Evolutionary conservation across 1,139 yeast genomes (phyloP).

Genomic region (Eremothecium gossypii): DNA sequence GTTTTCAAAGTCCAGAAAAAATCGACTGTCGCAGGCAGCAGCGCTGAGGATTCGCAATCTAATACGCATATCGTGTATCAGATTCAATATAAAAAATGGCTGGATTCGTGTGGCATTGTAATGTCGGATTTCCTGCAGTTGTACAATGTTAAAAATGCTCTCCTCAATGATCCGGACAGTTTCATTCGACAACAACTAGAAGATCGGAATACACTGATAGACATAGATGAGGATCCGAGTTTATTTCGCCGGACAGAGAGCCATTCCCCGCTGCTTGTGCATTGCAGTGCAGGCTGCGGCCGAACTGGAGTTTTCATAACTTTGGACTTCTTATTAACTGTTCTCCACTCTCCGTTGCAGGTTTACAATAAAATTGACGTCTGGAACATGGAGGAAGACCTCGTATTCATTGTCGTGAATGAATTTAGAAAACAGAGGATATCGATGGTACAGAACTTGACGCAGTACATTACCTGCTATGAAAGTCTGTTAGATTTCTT

Average conservation of each 20-base stretch:
- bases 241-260: slow-evolving; percentile 15
- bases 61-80: slow-evolving; percentile 39
- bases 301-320: slow-evolving; percentile 83
- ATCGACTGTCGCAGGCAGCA: slow-evolving; percentile 14
- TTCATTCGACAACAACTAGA: slow-evolving; percentile 10
- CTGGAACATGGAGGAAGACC: slow-evolving; percentile 32
- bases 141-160: slow-evolving; percentile 40
- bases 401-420: slow-evolving; percentile 32
- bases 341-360: slow-evolving; percentile 29
- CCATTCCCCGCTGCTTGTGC: slow-evolving; percentile 49
- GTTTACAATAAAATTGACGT: slow-evolving; percentile 25
- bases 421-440: slow-evolving; percentile 62
- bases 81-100: slow-evolving; percentile 68
- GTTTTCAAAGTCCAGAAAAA: slow-evolving; percentile 19
- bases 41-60: slow-evolving; percentile 15
- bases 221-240: background rate
- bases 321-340: slow-evolving; percentile 53
- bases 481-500: slow-evolving; percentile 38
- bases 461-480: slow-evolving; percentile 67
- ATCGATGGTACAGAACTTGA: slow-evolving; percentile 74
- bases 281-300: slow-evolving; percentile 91
- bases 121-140: slow-evolving; percentile 44
- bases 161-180: slow-evolving; percentile 19
- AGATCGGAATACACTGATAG: slow-evolving; percentile 2
- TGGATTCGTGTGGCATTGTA: slow-evolving; percentile 68